Conservation (phyloP, 2,329 filamentous ascomycete species). For the Hortaea werneckii region DNA sequence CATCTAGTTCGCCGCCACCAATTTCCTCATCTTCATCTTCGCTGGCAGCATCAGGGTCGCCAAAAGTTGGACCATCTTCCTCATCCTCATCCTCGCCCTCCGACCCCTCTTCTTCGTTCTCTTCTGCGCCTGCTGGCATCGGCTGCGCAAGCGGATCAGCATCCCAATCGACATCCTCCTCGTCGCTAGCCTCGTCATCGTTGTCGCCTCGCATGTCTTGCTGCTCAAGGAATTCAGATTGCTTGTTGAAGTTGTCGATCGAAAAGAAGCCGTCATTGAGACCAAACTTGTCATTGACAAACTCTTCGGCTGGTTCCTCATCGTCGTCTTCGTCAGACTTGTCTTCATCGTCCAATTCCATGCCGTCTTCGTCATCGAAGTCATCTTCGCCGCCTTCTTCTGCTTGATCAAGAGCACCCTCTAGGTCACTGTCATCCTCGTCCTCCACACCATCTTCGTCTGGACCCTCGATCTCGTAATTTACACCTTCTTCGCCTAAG, state of each 20-base stretch:
- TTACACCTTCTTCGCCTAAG: constrained; percentile 24
- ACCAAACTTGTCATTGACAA: constrained; percentile 65
- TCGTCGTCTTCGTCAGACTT: constrained; percentile 29
- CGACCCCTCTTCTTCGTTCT: constrained; percentile 25
- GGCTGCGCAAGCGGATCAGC: constrained; percentile 53
- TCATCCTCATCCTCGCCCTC: constrained; percentile 53
- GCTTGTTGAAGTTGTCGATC: constrained; percentile 93
- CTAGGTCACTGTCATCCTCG: constrained; percentile 28
- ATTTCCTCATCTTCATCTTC: constrained; percentile 52
- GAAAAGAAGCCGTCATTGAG: constrained; percentile 98
- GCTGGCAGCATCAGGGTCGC: constrained; percentile 61
- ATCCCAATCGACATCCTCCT: constrained; percentile 83
- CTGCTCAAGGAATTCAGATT: constrained; percentile 79
- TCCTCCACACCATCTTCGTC: constrained; percentile 21
- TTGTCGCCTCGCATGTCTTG: constrained; percentile 72
- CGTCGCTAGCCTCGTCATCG: constrained; percentile 65
- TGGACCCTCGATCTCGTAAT: constrained; percentile 24
- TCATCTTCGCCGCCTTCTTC: constrained; percentile 25
- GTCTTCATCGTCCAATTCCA: constrained; percentile 24
- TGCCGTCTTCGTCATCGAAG: constrained; percentile 30
- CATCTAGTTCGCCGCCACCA: constrained; percentile 46
- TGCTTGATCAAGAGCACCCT: constrained; percentile 26
- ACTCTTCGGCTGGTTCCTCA: constrained; percentile 44
- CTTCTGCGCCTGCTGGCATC: constrained; percentile 24
- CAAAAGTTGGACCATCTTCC: constrained; percentile 75